Evolutionary conservation across 106 monocot species (phyloP).

Genomic region (Dioscorea alata): DNA sequence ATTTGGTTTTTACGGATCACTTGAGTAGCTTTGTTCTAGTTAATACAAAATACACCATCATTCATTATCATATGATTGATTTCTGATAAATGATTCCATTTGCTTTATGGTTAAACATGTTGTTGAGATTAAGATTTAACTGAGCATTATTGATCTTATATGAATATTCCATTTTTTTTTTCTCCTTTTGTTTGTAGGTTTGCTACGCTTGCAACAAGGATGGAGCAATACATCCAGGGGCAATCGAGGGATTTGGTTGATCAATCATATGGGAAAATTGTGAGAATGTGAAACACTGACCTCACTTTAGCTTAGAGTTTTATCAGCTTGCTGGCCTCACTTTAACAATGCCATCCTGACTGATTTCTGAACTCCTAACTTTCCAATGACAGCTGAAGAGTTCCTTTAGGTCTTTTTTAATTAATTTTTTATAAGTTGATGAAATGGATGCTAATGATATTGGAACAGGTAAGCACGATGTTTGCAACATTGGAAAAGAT

Average conservation of each 20-base stretch:
- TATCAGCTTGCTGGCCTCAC: neutral
- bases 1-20: no score
- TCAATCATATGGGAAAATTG: constrained; percentile 90
- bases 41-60: no score
- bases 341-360: neutral
- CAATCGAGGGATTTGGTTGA: constrained; percentile 97
- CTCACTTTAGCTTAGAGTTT: neutral
- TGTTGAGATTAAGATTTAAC: no score
- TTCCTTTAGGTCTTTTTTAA: neutral
- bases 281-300: constrained; percentile 25
- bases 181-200: constrained; percentile 35
- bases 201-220: constrained; percentile 93
- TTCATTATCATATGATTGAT: no score
- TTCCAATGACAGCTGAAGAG: neutral
- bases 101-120: no score
- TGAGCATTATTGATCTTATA: no score
- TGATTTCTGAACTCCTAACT: neutral
- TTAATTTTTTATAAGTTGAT: neutral
- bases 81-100: no score
- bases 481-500: constrained; percentile 91
- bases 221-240: constrained; percentile 98
- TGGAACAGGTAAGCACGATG: constrained; percentile 80
- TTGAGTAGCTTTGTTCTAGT: no score
- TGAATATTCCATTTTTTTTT: no score
- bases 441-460: neutral